phyloP scores from a whole-genome alignment of 805 yeast genomes.

The Lipomyces spencermartinsiae region DNA sequence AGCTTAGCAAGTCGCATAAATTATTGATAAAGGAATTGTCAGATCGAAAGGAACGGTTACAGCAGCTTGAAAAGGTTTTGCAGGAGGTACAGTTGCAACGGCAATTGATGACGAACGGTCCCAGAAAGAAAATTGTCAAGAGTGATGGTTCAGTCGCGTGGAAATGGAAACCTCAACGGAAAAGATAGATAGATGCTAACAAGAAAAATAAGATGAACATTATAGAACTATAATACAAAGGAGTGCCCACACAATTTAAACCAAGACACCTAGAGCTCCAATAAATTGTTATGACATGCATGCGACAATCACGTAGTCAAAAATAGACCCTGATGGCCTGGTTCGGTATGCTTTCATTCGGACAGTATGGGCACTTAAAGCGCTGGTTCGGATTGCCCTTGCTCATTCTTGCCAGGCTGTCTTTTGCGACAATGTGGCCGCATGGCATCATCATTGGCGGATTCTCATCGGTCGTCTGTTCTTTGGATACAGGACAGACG shows the following conservation, averaged over 20 bases:
- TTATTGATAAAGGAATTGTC: slow-evolving; percentile 20
- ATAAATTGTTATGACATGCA: neutral
- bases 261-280: slow-evolving; percentile 13
- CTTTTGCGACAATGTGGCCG: slow-evolving; percentile 66
- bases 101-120: slow-evolving; percentile 90
- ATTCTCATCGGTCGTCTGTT: slow-evolving; percentile 64
- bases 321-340: slow-evolving; percentile 57
- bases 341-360: slow-evolving; percentile 53
- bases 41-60: slow-evolving; percentile 41
- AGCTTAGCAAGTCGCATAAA: slow-evolving; percentile 29
- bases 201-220: neutral
- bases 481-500: slow-evolving; percentile 74
- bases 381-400: slow-evolving; percentile 50
- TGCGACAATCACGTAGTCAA: slow-evolving; percentile 27
- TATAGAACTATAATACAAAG: neutral
- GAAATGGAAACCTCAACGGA: slow-evolving; percentile 77
- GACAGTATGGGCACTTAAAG: slow-evolving; percentile 79
- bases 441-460: slow-evolving; percentile 71
- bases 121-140: slow-evolving; percentile 74
- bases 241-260: slow-evolving; percentile 5
- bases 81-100: slow-evolving; percentile 76
- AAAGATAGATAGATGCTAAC: slow-evolving; percentile 40
- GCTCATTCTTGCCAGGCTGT: slow-evolving; percentile 57
- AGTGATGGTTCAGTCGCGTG: slow-evolving; percentile 71
- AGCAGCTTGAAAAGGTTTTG: slow-evolving; percentile 69